Evolutionary conservation across 495 filamentous ascomycete species (phyloP).

Genomic region (Cercophora sp.): DNA sequence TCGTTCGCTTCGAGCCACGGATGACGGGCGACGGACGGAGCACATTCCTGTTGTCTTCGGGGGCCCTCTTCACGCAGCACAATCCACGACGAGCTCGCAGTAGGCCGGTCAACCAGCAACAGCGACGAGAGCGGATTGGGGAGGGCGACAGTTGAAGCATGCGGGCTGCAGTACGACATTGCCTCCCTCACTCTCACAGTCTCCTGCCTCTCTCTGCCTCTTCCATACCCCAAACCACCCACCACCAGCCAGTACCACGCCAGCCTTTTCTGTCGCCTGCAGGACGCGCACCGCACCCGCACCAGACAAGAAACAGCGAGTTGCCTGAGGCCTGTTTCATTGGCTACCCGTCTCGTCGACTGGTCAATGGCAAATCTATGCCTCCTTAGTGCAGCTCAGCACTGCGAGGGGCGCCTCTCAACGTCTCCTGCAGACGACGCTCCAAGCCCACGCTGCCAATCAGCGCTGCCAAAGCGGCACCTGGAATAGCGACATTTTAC

Average conservation of each 20-base stretch:
- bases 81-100: slow-evolving; percentile 5
- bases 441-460: slow-evolving; percentile 14
- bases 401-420: slow-evolving; percentile 1
- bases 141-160: slow-evolving; percentile 5
- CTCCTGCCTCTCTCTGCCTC: slow-evolving; percentile 3
- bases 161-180: slow-evolving; percentile 9
- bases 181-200: neutral
- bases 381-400: slow-evolving; percentile 8
- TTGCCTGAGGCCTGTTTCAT: slow-evolving; percentile 17
- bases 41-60: no score
- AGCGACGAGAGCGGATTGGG: neutral
- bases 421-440: slow-evolving; percentile 16
- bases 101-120: neutral
- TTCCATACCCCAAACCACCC: slow-evolving; percentile 13
- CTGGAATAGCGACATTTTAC: slow-evolving; percentile 11
- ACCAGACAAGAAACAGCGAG: slow-evolving; percentile 15
- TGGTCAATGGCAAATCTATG: slow-evolving; percentile 15
- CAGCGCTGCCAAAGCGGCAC: slow-evolving; percentile 2
- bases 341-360: slow-evolving; percentile 19
- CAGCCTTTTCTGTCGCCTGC: slow-evolving; percentile 11
- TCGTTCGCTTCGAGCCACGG: no score
- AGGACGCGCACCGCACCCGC: slow-evolving; percentile 9
- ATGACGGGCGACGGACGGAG: no score
- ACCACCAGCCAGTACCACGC: slow-evolving; percentile 6
- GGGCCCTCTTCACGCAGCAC: no score